Conservation (phyloP, 2,329 filamentous ascomycete genomes). For the Aspergillus glaucus region DNA sequence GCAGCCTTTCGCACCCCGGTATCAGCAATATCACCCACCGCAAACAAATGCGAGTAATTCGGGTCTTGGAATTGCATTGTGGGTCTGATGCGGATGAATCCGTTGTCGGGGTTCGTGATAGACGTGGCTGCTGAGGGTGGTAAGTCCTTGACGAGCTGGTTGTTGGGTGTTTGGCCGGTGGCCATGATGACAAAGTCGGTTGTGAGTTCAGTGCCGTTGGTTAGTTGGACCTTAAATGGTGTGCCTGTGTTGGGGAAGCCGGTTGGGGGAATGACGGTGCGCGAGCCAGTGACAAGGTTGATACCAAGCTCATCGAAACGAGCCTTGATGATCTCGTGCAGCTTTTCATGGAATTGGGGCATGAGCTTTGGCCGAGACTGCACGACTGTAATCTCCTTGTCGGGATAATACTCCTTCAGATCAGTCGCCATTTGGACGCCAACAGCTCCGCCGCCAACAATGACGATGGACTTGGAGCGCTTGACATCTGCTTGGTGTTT, state of each 20-base stretch:
- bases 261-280: conserved; percentile 19
- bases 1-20: conserved; percentile 31
- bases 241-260: conserved; percentile 23
- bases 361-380: conserved; percentile 40
- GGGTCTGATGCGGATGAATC: conserved; percentile 26
- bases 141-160: conserved; percentile 30
- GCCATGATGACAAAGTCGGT: conserved; percentile 40
- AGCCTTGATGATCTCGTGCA: conserved; percentile 25
- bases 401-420: conserved; percentile 42
- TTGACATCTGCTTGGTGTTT: conserved; percentile 27
- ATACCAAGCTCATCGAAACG: conserved; percentile 30
- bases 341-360: conserved; percentile 25
- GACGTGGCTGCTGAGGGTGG: conserved; percentile 17
- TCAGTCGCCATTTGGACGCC: conserved; percentile 48
- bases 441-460: conserved; percentile 46
- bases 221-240: conserved; percentile 23
- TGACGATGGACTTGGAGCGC: conserved; percentile 23
- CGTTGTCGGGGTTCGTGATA: conserved; percentile 29
- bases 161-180: conserved; percentile 46
- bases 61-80: conserved; percentile 30
- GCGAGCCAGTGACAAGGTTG: conserved; percentile 23
- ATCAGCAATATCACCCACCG: conserved; percentile 32
- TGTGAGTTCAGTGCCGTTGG: conserved; percentile 26
- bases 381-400: conserved; percentile 43
- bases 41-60: conserved; percentile 26